phyloP scores from a whole-genome alignment of 106 monocot genomes.

The Dioscorea zingiberensis region DNA sequence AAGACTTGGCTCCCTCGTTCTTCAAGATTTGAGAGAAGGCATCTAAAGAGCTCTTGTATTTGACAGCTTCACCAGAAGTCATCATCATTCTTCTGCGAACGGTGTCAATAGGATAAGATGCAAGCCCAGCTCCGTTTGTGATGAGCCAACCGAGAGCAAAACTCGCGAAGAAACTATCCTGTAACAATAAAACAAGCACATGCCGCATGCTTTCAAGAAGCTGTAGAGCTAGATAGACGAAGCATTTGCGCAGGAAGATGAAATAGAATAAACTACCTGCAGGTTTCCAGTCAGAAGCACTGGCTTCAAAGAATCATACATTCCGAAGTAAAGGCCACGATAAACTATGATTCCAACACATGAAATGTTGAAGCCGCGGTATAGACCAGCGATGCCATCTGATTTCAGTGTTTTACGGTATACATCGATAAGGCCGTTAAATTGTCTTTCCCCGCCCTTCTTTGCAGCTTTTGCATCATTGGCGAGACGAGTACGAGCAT shows the following conservation, averaged over 20 bases:
- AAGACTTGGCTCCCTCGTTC: conserved; percentile 31
- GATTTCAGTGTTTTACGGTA: conserved; percentile 21
- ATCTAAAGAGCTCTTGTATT: conserved; percentile 21
- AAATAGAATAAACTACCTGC: conserved; percentile 6
- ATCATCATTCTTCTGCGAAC: conserved; percentile 30
- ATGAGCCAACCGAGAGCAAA: conserved; percentile 21
- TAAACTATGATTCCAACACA: conserved; percentile 25
- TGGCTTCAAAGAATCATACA: conserved; percentile 30
- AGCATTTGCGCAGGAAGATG: background rate
- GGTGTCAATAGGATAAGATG: conserved; percentile 19
- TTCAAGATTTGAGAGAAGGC: conserved; percentile 29
- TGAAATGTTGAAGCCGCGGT: conserved; percentile 25
- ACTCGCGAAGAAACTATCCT: conserved; percentile 36
- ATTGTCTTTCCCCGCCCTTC: conserved; percentile 32
- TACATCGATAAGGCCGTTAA: conserved; percentile 26
- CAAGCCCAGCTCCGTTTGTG: conserved; percentile 20
- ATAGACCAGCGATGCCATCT: conserved; percentile 25
- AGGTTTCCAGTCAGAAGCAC: conserved; percentile 24
- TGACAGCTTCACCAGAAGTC: conserved; percentile 24
- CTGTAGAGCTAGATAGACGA: no score
- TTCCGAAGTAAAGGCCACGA: conserved; percentile 24
- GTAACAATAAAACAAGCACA: background rate
- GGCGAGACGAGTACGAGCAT: conserved; percentile 24
- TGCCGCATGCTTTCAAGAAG: no score
- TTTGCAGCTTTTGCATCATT: conserved; percentile 28